Evolutionary conservation across 768 basidiomycete genomes (phyloP).

Genomic region (Podaxis sp.): DNA sequence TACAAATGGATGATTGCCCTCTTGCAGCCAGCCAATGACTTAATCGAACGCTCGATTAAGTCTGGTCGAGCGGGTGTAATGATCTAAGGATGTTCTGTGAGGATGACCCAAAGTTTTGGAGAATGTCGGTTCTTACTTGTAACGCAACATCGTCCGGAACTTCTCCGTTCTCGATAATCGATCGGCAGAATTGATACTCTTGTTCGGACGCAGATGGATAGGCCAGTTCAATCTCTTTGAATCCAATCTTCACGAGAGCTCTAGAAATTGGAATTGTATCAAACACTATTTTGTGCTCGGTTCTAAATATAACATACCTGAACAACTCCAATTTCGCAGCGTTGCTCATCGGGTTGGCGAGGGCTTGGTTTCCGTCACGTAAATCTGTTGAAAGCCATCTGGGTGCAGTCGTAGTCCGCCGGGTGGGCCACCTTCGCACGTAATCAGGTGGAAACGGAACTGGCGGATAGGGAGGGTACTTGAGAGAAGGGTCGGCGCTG

Average conservation of each 20-base stretch:
- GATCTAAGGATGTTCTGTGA: slow-evolving; percentile 54
- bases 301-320: slow-evolving; percentile 45
- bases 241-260: slow-evolving; percentile 80
- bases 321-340: slow-evolving; percentile 55
- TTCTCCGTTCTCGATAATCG: slow-evolving; percentile 77
- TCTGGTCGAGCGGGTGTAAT: slow-evolving; percentile 94
- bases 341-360: slow-evolving; percentile 96
- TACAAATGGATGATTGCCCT: slow-evolving; percentile 98
- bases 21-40: slow-evolving; percentile 83
- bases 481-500: slow-evolving; percentile 79
- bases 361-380: slow-evolving; percentile 94
- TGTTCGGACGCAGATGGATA: slow-evolving; percentile 97
- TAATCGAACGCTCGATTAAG: slow-evolving; percentile 86
- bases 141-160: slow-evolving; percentile 95
- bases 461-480: slow-evolving; percentile 86
- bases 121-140: slow-evolving; percentile 57
- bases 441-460: slow-evolving; percentile 39
- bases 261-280: slow-evolving; percentile 44
- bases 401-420: slow-evolving; percentile 74
- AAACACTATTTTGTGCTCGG: slow-evolving; percentile 74
- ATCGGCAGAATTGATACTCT: slow-evolving; percentile 89
- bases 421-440: slow-evolving; percentile 86
- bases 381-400: slow-evolving; percentile 99
- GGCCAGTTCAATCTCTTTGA: slow-evolving; percentile 97
- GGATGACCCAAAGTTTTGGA: slow-evolving; percentile 15